These are phyloP conservation scores for Boeremia lycopersici DNA, from an alignment of 2,329 filamentous ascomycete genomes.

Conservation along the genomic window DNA sequence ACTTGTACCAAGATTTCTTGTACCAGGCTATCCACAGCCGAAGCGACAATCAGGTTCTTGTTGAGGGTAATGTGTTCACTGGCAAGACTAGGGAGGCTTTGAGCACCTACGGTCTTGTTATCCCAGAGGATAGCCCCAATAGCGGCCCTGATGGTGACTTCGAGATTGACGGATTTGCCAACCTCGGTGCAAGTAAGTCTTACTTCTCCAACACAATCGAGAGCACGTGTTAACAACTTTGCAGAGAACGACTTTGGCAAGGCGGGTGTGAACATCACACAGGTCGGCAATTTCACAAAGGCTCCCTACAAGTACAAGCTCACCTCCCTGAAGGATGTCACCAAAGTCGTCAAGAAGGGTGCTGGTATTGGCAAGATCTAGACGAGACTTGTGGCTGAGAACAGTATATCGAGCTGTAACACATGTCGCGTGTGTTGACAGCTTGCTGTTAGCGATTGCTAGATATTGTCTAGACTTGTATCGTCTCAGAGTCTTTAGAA, in stretches of 20 bases:
- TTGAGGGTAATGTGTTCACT: slow-evolving; percentile 56
- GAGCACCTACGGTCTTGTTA: slow-evolving; percentile 61
- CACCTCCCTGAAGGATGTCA: slow-evolving; percentile 54
- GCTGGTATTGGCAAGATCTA: slow-evolving; percentile 54
- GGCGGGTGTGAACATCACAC: slow-evolving; percentile 59
- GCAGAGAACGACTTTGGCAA: slow-evolving; percentile 57
- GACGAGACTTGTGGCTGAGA: background rate
- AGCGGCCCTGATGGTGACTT: slow-evolving; percentile 60
- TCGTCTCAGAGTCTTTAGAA: background rate
- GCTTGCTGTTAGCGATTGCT: background rate
- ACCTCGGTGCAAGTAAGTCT: slow-evolving; percentile 58
- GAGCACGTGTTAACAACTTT: slow-evolving; percentile 1
- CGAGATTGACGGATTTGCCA: slow-evolving; percentile 62
- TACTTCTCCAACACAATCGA: background rate
- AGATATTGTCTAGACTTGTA: too few species aligned
- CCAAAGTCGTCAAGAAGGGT: slow-evolving; percentile 51
- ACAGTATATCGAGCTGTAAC: too few species aligned
- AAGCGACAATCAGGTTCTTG: slow-evolving; percentile 52
- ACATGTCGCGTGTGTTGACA: background rate
- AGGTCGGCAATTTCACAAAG: slow-evolving; percentile 56
- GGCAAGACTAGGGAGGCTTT: slow-evolving; percentile 57
- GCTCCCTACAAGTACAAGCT: slow-evolving; percentile 58
- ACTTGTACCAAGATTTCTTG: slow-evolving; percentile 47
- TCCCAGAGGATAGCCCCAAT: slow-evolving; percentile 62
- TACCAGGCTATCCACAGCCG: slow-evolving; percentile 53